A percentile compares a stretch with the other conserved stretches of the same genome.
Conservation (phyloP, 1,284 basidiomycete genomes). For the Cutaneotrichosporon mucoides region DNA sequence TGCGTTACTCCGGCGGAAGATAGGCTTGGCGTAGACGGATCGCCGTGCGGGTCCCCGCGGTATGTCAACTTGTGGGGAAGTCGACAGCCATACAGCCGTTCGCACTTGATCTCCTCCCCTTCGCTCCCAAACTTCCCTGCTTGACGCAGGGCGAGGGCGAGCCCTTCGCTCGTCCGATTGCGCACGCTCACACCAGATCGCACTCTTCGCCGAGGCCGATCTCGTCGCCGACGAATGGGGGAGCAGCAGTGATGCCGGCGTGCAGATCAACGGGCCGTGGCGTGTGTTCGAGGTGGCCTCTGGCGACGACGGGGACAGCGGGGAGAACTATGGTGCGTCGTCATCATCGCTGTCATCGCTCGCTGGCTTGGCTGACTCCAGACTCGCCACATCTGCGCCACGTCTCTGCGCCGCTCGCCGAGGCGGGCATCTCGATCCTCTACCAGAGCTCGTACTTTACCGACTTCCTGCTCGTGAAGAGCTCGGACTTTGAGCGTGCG, state of each 20-base stretch:
- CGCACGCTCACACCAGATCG: constrained; percentile 26
- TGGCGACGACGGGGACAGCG: constrained; percentile 28
- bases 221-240: constrained; percentile 34
- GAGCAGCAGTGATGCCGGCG: constrained; percentile 12
- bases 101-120: not conserved
- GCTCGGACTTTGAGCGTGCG: constrained; percentile 33
- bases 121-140: not conserved
- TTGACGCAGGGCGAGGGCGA: too few relatives aligned
- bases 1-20: too few relatives aligned
- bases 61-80: too few relatives aligned
- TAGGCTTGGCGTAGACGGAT: too few relatives aligned
- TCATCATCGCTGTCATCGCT: too few relatives aligned
- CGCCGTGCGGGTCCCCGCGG: too few relatives aligned
- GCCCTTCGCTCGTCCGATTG: too few relatives aligned
- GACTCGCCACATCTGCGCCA: constrained; percentile 57
- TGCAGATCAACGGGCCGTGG: constrained; percentile 37
- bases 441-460: constrained; percentile 81
- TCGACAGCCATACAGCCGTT: too few relatives aligned
- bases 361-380: constrained; percentile 12
- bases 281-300: constrained; percentile 44
- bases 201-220: constrained; percentile 35
- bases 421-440: constrained; percentile 73
- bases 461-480: constrained; percentile 68
- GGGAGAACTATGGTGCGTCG: constrained; percentile 35
- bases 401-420: constrained; percentile 70